Evolutionary conservation across 768 basidiomycete species (phyloP).

Genomic region (Suillus placidus): DNA sequence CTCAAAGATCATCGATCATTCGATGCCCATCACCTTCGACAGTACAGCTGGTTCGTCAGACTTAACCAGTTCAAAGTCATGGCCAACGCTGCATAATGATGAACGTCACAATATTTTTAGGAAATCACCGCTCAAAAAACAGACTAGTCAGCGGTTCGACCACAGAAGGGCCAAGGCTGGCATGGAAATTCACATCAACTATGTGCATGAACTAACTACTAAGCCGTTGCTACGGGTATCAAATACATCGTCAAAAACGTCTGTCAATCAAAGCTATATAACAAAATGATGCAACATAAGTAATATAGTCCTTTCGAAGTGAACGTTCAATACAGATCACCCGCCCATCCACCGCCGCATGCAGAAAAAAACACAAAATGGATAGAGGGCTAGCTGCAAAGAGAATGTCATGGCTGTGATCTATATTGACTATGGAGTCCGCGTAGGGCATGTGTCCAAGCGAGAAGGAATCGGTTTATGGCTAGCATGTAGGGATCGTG

Average conservation of each 20-base stretch:
- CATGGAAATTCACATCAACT: not conserved
- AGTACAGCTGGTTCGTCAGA: not conserved
- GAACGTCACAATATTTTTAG: not conserved
- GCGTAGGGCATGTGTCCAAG: not conserved
- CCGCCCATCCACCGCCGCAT: not conserved
- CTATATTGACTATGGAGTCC: not conserved
- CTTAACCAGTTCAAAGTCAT: not conserved
- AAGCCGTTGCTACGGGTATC: not conserved
- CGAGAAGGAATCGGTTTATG: slow-evolving; percentile 2
- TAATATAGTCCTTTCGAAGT: not conserved
- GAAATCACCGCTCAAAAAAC: not conserved
- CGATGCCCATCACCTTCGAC: too few species aligned
- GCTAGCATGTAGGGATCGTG: slow-evolving; percentile 61
- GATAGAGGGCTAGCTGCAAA: not conserved
- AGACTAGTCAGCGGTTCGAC: not conserved
- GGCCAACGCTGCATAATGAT: not conserved
- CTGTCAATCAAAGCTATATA: not conserved
- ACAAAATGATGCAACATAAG: slow-evolving; percentile 6
- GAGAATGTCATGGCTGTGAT: not conserved
- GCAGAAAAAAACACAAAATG: not conserved
- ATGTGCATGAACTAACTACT: not conserved
- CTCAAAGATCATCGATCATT: too few species aligned
- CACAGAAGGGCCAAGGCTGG: not conserved
- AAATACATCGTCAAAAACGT: not conserved
- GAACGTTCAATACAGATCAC: not conserved